phyloP scores from a whole-genome alignment of 2,329 filamentous ascomycete species.

The Tolypocladium capitatum region DNA sequence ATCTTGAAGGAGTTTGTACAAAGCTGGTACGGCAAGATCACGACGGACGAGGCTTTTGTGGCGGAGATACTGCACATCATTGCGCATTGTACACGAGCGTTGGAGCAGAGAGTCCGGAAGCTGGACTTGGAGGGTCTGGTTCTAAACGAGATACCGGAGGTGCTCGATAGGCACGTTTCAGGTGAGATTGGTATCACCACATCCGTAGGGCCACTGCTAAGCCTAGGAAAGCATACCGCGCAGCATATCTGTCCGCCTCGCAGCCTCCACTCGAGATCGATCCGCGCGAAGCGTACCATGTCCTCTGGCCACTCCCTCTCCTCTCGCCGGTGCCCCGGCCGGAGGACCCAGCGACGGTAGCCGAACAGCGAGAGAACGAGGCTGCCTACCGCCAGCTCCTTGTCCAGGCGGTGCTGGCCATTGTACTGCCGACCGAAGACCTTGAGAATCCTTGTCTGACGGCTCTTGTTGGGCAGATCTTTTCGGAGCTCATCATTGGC shows the following conservation, averaged over 20 bases:
- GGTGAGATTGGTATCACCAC: slow-evolving; percentile 34
- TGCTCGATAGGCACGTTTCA: slow-evolving; percentile 67
- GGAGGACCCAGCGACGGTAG: slow-evolving; percentile 33
- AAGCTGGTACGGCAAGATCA: slow-evolving; percentile 87
- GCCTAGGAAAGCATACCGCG: slow-evolving; percentile 51
- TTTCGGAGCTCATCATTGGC: slow-evolving; percentile 81
- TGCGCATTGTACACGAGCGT: slow-evolving; percentile 75
- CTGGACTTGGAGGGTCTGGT: slow-evolving; percentile 73
- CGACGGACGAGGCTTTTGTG: slow-evolving; percentile 76
- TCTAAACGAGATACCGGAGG: slow-evolving; percentile 74
- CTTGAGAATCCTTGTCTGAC: slow-evolving; percentile 77
- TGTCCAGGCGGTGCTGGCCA: slow-evolving; percentile 66
- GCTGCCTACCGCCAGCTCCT: slow-evolving; percentile 74
- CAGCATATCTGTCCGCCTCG: slow-evolving; percentile 45
- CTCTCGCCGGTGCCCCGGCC: slow-evolving; percentile 61
- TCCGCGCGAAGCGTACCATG: slow-evolving; percentile 64
- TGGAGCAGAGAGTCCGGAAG: slow-evolving; percentile 75
- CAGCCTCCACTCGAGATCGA: slow-evolving; percentile 47
- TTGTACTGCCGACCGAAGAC: slow-evolving; percentile 85
- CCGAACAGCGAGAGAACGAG: slow-evolving; percentile 64
- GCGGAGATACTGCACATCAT: slow-evolving; percentile 82
- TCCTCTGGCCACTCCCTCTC: slow-evolving; percentile 66
- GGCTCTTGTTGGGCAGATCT: slow-evolving; percentile 70
- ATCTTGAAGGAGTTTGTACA: slow-evolving; percentile 83
- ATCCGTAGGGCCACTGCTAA: not conserved